phyloP scores from a whole-genome alignment of 2,329 filamentous ascomycete species.

The Alternaria viburni region DNA sequence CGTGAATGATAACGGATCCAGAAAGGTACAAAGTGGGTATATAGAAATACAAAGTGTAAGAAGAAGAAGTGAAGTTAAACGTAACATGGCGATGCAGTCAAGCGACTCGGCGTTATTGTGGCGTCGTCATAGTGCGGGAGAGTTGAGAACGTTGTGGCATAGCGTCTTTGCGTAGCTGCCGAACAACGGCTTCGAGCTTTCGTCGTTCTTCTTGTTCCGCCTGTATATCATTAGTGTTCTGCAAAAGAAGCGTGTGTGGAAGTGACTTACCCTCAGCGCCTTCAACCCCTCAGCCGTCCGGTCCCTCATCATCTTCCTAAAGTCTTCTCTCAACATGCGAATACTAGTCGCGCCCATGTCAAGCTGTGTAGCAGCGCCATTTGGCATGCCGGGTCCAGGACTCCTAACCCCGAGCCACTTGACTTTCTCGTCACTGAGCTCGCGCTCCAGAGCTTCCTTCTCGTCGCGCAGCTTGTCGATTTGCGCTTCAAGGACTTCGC shows the following conservation, averaged over 20 bases:
- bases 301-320: slow-evolving; percentile 82
- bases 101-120: background rate
- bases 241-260: rapidly evolving
- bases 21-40: background rate
- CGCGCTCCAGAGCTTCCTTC: slow-evolving; percentile 67
- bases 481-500: slow-evolving; percentile 66
- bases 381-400: slow-evolving; percentile 49
- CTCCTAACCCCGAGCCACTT: slow-evolving; percentile 68
- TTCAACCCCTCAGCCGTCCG: slow-evolving; percentile 70
- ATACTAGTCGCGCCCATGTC: slow-evolving; percentile 67
- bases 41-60: background rate
- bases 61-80: background rate
- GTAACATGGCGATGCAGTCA: background rate
- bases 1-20: background rate
- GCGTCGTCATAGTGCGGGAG: slow-evolving; percentile 14
- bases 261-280: slow-evolving; percentile 61
- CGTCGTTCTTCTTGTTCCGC: slow-evolving; percentile 74
- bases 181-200: slow-evolving; percentile 68
- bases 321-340: slow-evolving; percentile 73
- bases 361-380: slow-evolving; percentile 23
- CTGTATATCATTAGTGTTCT: slow-evolving; percentile 51
- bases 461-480: slow-evolving; percentile 70
- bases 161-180: slow-evolving; percentile 57
- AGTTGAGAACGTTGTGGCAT: slow-evolving; percentile 20
- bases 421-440: slow-evolving; percentile 71